Evolutionary conservation across 192 early-diverging fungal species (phyloP).

Genomic region (Haplosporangium gracile): DNA sequence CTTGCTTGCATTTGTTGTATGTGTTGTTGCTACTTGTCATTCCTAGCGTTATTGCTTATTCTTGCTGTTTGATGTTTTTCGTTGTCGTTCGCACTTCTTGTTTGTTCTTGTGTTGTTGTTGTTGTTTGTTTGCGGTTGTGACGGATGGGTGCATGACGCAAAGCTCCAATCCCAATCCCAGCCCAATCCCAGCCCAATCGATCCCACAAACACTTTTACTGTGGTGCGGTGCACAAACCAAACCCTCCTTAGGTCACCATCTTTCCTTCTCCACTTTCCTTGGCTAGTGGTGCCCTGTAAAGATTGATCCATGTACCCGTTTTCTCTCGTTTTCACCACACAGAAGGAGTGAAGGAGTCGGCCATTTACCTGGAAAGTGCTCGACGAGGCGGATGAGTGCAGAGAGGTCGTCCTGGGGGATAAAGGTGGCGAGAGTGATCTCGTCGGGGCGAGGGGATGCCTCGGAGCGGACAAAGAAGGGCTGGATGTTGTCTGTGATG

Average conservation of each 20-base stretch:
- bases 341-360: too few relatives aligned
- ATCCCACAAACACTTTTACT: neutral
- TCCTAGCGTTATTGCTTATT: too few relatives aligned
- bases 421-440: slow-evolving; percentile 57
- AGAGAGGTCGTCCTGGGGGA: slow-evolving; percentile 56
- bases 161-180: neutral
- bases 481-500: slow-evolving; percentile 35
- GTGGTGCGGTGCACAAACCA: neutral
- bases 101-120: neutral
- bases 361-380: slow-evolving; percentile 59
- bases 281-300: too few relatives aligned
- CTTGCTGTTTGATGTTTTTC: too few relatives aligned
- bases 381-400: slow-evolving; percentile 58
- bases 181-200: neutral
- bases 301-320: too few relatives aligned
- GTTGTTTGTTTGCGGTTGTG: neutral
- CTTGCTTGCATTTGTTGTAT: too few relatives aligned
- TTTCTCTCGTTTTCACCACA: too few relatives aligned
- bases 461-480: slow-evolving; percentile 36
- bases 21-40: too few relatives aligned
- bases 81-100: neutral
- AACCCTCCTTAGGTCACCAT: too few relatives aligned
- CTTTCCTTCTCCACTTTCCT: too few relatives aligned
- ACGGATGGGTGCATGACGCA: neutral
- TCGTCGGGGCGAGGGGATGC: slow-evolving; percentile 50